Conservation (phyloP, 495 filamentous ascomycete species). For the Trichodelitschia bisporula region DNA sequence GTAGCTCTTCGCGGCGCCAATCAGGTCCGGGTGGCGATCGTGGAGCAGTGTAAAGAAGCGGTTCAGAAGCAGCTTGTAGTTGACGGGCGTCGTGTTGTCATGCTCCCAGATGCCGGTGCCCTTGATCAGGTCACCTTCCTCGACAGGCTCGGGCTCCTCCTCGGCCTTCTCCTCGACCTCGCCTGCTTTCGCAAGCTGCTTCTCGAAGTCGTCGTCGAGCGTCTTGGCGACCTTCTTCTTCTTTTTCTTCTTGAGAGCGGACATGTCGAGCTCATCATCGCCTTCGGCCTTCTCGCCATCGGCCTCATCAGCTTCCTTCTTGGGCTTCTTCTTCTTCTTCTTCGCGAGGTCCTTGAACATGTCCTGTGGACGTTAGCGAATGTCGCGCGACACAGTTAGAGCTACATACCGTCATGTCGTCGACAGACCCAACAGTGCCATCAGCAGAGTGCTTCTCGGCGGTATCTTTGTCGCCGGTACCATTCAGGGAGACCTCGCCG, state of each 20-base stretch:
- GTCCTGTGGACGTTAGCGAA: conserved; percentile 19
- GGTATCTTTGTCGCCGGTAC: conserved; percentile 34
- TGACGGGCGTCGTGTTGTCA: conserved; percentile 46
- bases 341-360: conserved; percentile 71
- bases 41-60: conserved; percentile 85
- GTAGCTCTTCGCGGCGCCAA: conserved; percentile 69
- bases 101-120: conserved; percentile 91
- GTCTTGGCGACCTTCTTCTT: conserved; percentile 64
- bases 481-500: conserved; percentile 47
- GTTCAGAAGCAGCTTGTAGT: conserved; percentile 58
- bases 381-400: conserved; percentile 1
- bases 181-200: conserved; percentile 52
- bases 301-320: conserved; percentile 31
- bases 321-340: conserved; percentile 56
- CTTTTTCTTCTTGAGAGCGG: conserved; percentile 77
- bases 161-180: conserved; percentile 24
- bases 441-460: conserved; percentile 42
- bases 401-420: neutral
- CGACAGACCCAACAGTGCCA: conserved; percentile 19
- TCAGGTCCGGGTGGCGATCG: conserved; percentile 82
- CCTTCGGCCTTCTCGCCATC: conserved; percentile 32
- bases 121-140: conserved; percentile 56
- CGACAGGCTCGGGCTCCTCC: conserved; percentile 24
- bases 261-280: conserved; percentile 47
- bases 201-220: conserved; percentile 51